Conservation (phyloP, 805 yeast genomes). For the Kregervanrija fluxuum region DNA sequence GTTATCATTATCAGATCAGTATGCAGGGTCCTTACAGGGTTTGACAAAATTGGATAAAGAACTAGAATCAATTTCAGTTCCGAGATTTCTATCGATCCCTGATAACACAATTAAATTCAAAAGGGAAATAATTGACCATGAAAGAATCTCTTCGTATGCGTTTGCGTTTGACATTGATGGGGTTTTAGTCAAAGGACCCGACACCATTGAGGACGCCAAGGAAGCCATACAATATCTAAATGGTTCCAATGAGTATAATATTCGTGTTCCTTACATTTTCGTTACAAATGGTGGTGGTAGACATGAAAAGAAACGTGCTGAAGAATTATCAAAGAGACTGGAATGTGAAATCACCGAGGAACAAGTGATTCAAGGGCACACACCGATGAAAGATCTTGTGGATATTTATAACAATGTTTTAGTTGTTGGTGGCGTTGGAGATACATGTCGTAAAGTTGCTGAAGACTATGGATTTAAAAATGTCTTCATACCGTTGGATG, state of each 20-base stretch:
- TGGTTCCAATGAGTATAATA: constrained; percentile 70
- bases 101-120: constrained; percentile 32
- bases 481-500: constrained; percentile 75
- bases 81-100: constrained; percentile 7
- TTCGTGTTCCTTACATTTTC: constrained; percentile 74
- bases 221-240: constrained; percentile 66
- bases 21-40: constrained; percentile 37
- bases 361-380: constrained; percentile 88
- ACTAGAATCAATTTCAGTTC: not conserved
- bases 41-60: constrained; percentile 16
- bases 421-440: constrained; percentile 87
- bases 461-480: constrained; percentile 76
- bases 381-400: constrained; percentile 84
- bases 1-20: constrained; percentile 64
- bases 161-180: constrained; percentile 94
- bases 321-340: constrained; percentile 58
- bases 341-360: constrained; percentile 56
- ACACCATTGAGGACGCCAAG: constrained; percentile 73
- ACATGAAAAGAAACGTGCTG: constrained; percentile 67
- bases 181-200: constrained; percentile 78
- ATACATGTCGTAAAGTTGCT: constrained; percentile 77
- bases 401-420: constrained; percentile 62
- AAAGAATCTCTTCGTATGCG: constrained; percentile 72
- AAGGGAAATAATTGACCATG: constrained; percentile 55
- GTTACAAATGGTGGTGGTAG: constrained; percentile 93